Base-by-base conservation (phyloP, 2,329 filamentous ascomycete species). In the Colletotrichum sp. region DNA sequence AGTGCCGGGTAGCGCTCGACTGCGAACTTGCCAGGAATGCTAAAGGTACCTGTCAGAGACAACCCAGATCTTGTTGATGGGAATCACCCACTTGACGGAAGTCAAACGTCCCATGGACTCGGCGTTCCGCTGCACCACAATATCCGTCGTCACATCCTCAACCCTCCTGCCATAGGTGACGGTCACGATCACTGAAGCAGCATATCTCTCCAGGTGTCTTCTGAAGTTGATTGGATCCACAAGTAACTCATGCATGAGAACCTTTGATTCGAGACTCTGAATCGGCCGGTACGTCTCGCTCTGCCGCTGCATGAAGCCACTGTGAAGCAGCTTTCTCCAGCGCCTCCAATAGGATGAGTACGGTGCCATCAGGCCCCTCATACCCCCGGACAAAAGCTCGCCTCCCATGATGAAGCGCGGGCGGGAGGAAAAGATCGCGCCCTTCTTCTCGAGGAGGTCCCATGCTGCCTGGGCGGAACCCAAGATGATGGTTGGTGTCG, bases 381-480 rank as follows among this genome's bases (percentile, higher is more conserved):
- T 82, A 0, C 85, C 85, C 0, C 82, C 84, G 0, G 86, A 87
- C 0, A 87, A 79, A 1, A 86, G 79, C 57, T 88, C 86, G 3
- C 84, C 84, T 30, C 86, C 87, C 82, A 87, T 86, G 72, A 88
- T 86, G 77, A 88, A 88, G 4, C 86, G 82, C 1, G 87, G 87
- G 0, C 87, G 82, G 0, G 86, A 88, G 0, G 86, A 87, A 72
- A 86, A 88, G 52, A 85, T 83, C 4, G 85, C 81, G 3, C 86
- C 86, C 6, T 84, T 83, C 70, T 84, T 86, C 77, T 88, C 87
- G 1, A 87, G 83, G 0, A 87, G 81, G 43, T 87, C 86, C 84
- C 85, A 86, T 1, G 85, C 86, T 3, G 85, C 84, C 57, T 85
- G 83, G 0, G 85, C 86, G 0, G 86, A 87, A 1, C 85, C 86